Evolutionary conservation across 306 rosid genomes (phyloP), one percentile per base, ranked within the genome.

Genomic region (Quercus glauca): DNA sequence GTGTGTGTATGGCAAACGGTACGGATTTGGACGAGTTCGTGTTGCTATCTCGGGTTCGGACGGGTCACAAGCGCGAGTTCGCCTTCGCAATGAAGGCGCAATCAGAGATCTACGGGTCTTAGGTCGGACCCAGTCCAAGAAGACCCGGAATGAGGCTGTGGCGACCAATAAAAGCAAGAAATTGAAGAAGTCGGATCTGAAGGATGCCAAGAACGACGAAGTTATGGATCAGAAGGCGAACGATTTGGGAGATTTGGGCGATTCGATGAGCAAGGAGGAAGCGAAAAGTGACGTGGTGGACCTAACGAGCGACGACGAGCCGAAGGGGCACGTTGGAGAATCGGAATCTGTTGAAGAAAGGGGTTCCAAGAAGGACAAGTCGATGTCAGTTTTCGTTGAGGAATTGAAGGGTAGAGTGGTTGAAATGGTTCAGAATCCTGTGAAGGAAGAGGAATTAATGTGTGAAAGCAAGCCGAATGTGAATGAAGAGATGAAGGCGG

Each of bases 1-100:
- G 33, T 72, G 77, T 60, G 59, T 60, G 51, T 63, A 95, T 95
- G 99, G 99, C 96, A 64, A 93, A 92, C 57, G 97, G 97, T n/a
- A 77, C 88, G 69, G 91, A 88, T 83, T 84, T 93, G 7, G 85
- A 89, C 19, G 93, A 89, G 87, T 90, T 91, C 21, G 83, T 85
- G 69, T 77, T 86, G 77, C 78, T 86, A 21, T 89, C 97, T 19
- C 83, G 78, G 77, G 93, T 90, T 31, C 90, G 97, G 31, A 59
- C 88, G 55, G 83, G 85, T 26, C 83, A 87, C 15, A 87, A 90
- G 80, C 90, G 92, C 31, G 97, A 93, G 82, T 85, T 88, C 37
- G 87, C 82, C 29, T 90, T 87, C 56, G 89, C 94, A 19, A 73
- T 88, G 83, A 87, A 89, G 82, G 85, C 83, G 12, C 97, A 88